A percentile compares a stretch with the other conserved stretches of the same genome.
Conservation (phyloP, 2,329 filamentous ascomycete genomes). For the Xylaria sp. region DNA sequence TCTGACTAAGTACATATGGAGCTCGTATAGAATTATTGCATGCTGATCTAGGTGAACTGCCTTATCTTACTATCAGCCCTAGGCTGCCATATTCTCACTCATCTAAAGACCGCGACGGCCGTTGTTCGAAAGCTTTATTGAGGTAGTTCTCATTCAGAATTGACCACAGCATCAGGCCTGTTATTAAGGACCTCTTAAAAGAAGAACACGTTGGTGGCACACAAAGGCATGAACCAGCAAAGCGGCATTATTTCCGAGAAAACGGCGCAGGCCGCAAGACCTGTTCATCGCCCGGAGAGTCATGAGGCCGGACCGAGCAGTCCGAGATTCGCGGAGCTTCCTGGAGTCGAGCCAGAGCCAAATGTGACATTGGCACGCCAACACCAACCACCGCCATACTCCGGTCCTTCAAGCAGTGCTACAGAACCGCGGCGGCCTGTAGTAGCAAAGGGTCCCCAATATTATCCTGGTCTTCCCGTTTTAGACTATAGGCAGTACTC, state of each 20-base stretch:
- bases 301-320: conserved; percentile 27
- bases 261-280: conserved; percentile 12
- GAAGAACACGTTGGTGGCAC: not conserved
- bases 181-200: not conserved
- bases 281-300: conserved; percentile 20
- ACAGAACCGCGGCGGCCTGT: conserved; percentile 32
- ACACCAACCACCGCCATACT: conserved; percentile 45
- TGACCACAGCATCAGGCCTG: not conserved
- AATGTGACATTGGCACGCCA: conserved; percentile 3
- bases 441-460: conserved; percentile 46
- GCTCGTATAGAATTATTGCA: not conserved
- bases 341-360: conserved; percentile 18
- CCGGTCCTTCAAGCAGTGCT: conserved; percentile 42
- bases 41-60: not conserved
- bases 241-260: conserved; percentile 27
- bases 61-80: conserved; percentile 18
- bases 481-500: conserved; percentile 64
- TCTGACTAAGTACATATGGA: not conserved
- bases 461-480: conserved; percentile 59
- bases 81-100: conserved; percentile 33
- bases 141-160: not conserved
- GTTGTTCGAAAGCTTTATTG: not conserved
- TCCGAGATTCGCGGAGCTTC: conserved; percentile 11
- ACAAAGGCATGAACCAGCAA: conserved; percentile 25
- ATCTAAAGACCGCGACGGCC: conserved; percentile 4